A percentile compares a stretch with the other conserved stretches of the same genome.
These are phyloP conservation scores for Mucor saturninus DNA, from an alignment of 371 early-diverging fungal species.

Conservation along the genomic window DNA sequence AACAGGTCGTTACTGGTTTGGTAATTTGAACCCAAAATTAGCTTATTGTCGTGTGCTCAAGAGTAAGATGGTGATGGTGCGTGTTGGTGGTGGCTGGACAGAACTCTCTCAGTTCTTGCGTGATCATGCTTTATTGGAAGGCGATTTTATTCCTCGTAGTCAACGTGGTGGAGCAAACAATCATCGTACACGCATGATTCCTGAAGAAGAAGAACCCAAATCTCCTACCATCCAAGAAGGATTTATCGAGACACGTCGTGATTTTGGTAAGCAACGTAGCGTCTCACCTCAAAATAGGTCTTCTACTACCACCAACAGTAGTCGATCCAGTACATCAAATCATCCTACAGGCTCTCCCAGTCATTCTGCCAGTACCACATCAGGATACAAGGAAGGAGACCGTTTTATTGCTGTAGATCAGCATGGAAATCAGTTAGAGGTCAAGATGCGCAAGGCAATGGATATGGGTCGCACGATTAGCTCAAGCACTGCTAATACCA, in stretches of 20 bases:
- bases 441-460: conserved; percentile 45
- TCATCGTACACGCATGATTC: conserved; percentile 9
- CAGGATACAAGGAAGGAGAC: conserved; percentile 51
- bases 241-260: conserved; percentile 44
- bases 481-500: conserved; percentile 14
- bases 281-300: not conserved
- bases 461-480: conserved; percentile 11
- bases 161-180: not conserved
- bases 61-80: conserved; percentile 76
- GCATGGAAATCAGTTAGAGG: conserved; percentile 50
- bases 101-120: conserved; percentile 65
- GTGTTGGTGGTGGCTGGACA: conserved; percentile 80
- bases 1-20: conserved; percentile 74
- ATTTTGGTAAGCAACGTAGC: not conserved
- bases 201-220: conserved; percentile 25
- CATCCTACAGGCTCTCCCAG: conserved; percentile 16
- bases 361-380: conserved; percentile 6
- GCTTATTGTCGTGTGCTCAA: conserved; percentile 74
- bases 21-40: conserved; percentile 71
- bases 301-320: conserved; percentile 12
- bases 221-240: conserved; percentile 48
- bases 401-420: conserved; percentile 48
- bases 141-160: conserved; percentile 44
- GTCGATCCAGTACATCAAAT: not conserved
- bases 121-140: conserved; percentile 49